Base-by-base conservation (phyloP, 768 basidiomycete genomes). In the Phylloporus sp. region DNA sequence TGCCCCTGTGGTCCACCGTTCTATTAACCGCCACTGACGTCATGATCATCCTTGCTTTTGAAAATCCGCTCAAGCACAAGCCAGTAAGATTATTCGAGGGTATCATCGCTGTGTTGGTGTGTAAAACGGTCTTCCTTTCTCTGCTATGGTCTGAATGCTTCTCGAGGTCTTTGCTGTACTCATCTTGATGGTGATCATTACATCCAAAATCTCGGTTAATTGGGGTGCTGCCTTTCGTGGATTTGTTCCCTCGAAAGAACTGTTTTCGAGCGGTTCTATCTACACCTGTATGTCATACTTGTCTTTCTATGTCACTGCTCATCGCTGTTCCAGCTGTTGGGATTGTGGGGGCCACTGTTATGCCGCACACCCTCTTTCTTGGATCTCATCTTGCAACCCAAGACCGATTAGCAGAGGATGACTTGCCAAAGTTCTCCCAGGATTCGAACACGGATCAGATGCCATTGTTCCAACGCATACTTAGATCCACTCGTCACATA, bases 361-460 rank as follows among this genome's bases (percentile, higher is more conserved):
- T 95, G 93, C 93, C 93, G 0, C 93, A 95, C 67, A 86, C 86
- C 53, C 75, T 97, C n/a, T 93, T 89, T 73, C 76, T 97, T 15
- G 94, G 93, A 6, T 91, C 90, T 3, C 81, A 83, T 27, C 80
- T 97, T 5, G 86, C 91, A 3, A 92, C 90, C 0, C 88, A 93
- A 64, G 85, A 93, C 51, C 75, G 93, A 40, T 61, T 91, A 13
- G 71, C 73, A 32, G 47, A 68, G 9, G 43, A 18, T 7, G 46
- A 55, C 24, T 57, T 72, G 5, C 54, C 54, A 43, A 57, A 42
- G 27, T 40, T 31, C 31, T 53, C 50, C 1, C 52, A 50, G 8
- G 18, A 39, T 16, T 49, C 44, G 18, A 36, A 49, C 44, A 23
- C 20, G 16, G 49, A 52, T 6, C 53, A 31, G 8, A 60, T 67